Evolutionary conservation across 768 basidiomycete species (phyloP), one percentile per base, ranked within the genome.

Genomic region (Leccinum barrowsii): DNA sequence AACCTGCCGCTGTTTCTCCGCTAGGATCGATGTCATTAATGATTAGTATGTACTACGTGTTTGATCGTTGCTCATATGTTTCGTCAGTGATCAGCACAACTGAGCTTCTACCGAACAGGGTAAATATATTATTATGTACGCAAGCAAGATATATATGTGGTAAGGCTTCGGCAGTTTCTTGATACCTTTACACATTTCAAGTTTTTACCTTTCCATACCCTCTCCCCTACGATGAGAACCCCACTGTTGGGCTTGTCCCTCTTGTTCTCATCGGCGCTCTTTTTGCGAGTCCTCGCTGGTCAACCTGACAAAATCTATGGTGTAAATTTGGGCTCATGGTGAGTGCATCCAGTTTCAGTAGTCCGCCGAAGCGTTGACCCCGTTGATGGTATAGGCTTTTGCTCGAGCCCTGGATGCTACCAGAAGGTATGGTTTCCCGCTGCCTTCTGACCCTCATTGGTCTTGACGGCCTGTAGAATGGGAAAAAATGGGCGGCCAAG

Each of bases 331-430:
- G 86, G 87, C 13, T 83, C 83, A 55, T 87, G 85, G 85, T 82
- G 59, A 21, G 77, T 63, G 5, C 57, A n/a, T 44, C 52, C 52
- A 28, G 3, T 8, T 6, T 13, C 19, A 4, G n/a, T 24, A 13
- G 54, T 10, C 8, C 4, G 24, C 22, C 11, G 32, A 13, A 13
- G 35, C 32, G 34, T 60, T 37, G 50, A 60, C 61, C 40, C 50
- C 24, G 46, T 50, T 21, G 50, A 50, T 44, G 60, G 7, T 52
- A n/a, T 56, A 90, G 90, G 90, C 78, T 92, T 52, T 71, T 92
- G 0, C 70, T 90, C 5, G 90, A 92, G 65, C 64, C 88, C n/a
- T 92, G 90, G 90, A 92, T 92, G 89, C 76, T 90, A 44, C 89
- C 88, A 8, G 74, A 78, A 70, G 86, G 85, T 85, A 59, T 10